Percentiles rank a stretch among this genome's conserved stretches.
Conservation (phyloP, 208 protist species). For the Herpetomonas samuelpessoai region DNA sequence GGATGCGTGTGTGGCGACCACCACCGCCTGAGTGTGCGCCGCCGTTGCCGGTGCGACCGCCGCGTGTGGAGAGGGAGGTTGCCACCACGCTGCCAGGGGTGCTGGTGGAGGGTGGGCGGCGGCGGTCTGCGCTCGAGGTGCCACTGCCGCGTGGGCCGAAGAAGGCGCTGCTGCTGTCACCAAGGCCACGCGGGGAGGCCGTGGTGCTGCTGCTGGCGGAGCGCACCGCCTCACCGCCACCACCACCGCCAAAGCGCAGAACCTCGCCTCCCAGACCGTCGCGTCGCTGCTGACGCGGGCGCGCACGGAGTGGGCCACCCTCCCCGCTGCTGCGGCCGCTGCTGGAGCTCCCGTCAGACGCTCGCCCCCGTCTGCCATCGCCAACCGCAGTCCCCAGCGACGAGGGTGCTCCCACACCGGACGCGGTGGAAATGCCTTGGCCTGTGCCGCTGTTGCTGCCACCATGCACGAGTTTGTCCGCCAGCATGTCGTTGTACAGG, state of each 20-base stretch:
- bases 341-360: conserved; percentile 1
- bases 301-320: neutral
- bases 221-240: neutral
- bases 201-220: neutral
- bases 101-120: too few species aligned
- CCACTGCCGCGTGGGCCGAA: neutral
- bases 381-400: too few species aligned
- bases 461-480: conserved; percentile 54
- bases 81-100: too few species aligned
- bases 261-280: conserved; percentile 40
- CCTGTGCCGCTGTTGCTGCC: neutral
- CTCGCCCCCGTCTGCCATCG: neutral
- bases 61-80: too few species aligned
- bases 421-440: too few species aligned
- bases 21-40: too few species aligned
- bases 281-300: conserved; percentile 14
- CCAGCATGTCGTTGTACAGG: conserved; percentile 85
- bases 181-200: conserved; percentile 6
- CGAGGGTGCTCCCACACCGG: too few species aligned
- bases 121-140: neutral
- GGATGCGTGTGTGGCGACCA: conserved; percentile 21
- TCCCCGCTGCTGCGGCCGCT: conserved; percentile 10
- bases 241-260: conserved; percentile 24
- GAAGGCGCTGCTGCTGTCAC: neutral
- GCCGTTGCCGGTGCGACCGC: too few species aligned